Base-by-base conservation (phyloP, 176 grass and related monocot species). In the Guadua angustifolia region DNA sequence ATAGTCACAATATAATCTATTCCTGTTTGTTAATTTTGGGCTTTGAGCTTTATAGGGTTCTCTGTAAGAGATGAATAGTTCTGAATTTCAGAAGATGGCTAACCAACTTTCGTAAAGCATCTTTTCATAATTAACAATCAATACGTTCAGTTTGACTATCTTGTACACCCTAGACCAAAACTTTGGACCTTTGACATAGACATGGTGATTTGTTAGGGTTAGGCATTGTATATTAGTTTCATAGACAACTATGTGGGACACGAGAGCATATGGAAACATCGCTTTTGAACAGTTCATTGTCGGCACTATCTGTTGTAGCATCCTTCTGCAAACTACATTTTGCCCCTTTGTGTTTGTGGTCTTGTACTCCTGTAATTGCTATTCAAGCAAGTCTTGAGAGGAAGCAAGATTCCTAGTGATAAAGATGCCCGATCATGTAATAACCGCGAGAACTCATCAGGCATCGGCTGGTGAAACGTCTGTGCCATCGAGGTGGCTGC, bases 361-460 rank as follows among this genome's bases (percentile, higher is more conserved):
- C 33, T 16, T 51, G 16, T 21, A 21, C 24, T 84, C 19, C 42
- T 65, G 40, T n/a, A n/a, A n/a, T n/a, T n/a, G n/a, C n/a, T n/a
- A n/a, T 17, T 53, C 51, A 53, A 83, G 19, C 88, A 71, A 83
- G 11, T 84, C 81, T 74, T 59, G 86, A 73, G 65, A 87, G 80
- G 73, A 82, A 81, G 80, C 83, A 39, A 80, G 67, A 84, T 87
- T 77, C 75, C 78, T 82, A 26, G 82, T 92, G 24, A 83, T 90
- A 66, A 90, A 86, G 52, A 65, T 92, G 38, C 78, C 84, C 29
- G 79, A 81, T 44, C 82, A 80, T 26, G 46, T 78, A 76, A 84
- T 88, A 47, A 88, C 74, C 10, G 71, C 75, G 46, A 82, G 69
- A 92, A 88, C 21, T 58, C 36, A 50, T 85, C 62, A 29, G 71